These are phyloP conservation scores for Lactarius sanguifluus DNA, from an alignment of 768 basidiomycete species.

Conservation along the genomic window DNA sequence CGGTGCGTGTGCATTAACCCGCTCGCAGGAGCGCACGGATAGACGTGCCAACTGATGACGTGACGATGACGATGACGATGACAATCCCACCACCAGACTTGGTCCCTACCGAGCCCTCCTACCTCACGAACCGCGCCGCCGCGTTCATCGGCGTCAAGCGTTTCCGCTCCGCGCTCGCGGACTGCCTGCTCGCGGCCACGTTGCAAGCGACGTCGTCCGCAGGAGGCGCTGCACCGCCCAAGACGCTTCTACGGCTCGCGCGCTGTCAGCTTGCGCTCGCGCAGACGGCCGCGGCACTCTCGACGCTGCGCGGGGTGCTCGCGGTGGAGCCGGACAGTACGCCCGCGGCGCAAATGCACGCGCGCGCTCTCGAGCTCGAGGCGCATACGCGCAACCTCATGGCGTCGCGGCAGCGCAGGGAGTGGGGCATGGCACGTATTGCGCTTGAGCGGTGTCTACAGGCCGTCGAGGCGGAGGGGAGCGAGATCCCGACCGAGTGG, in stretches of 20 bases:
- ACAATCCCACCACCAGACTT: slow-evolving; percentile 30
- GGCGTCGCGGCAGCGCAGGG: slow-evolving; percentile 52
- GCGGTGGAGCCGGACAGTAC: slow-evolving; percentile 16
- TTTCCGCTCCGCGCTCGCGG: slow-evolving; percentile 69
- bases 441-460: slow-evolving; percentile 77
- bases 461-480: slow-evolving; percentile 71
- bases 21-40: not conserved
- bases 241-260: slow-evolving; percentile 80
- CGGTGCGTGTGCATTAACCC: slow-evolving; percentile 40
- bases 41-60: not conserved
- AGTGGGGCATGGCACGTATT: slow-evolving; percentile 78
- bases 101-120: slow-evolving; percentile 59
- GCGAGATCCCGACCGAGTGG: slow-evolving; percentile 78
- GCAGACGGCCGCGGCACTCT: slow-evolving; percentile 61
- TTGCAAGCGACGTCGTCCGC: slow-evolving; percentile 53
- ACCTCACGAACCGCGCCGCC: slow-evolving; percentile 83
- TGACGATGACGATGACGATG: not conserved
- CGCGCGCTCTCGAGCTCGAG: slow-evolving; percentile 60
- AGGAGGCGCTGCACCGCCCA: slow-evolving; percentile 49
- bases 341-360: slow-evolving; percentile 47
- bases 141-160: slow-evolving; percentile 80
- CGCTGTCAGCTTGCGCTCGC: slow-evolving; percentile 84
- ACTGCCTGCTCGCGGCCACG: slow-evolving; percentile 72
- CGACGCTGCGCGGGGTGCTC: slow-evolving; percentile 61
- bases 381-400: slow-evolving; percentile 65